Base-by-base conservation (phyloP, 2,329 filamentous ascomycete species). In the Pyrenochaeta sp. region DNA sequence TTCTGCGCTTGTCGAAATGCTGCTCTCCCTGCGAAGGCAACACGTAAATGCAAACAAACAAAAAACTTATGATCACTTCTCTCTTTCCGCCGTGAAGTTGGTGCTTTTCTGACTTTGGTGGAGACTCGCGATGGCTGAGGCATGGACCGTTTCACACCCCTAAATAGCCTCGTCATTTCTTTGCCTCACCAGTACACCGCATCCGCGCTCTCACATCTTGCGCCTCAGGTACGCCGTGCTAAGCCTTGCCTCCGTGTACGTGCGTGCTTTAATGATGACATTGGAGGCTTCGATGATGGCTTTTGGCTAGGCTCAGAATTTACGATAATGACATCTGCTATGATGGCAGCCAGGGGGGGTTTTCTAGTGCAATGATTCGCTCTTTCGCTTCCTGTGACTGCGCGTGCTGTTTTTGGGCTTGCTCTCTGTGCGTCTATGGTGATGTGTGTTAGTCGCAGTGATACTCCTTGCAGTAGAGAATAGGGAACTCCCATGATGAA, bases 361-460 rank as follows among this genome's bases (percentile, higher is more conserved):
- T 30, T 30, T 10, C 30, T 54, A 58, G 25, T 51, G 19, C 19
- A 54, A n/a, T 25, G 40, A 51, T 22, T 58, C 40, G 32, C 40
- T 51, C 30, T 50, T 54, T 25, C 56, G 50, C 40, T 51, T 54
- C 40, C 46, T 39, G 36, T 51, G 56, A 39, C 40, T 51, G 19
- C 36, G 40, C 19, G 45, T 28, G 22, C 24, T 25, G 24, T n/a
- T 27, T 25, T 19, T 43, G 22, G 32, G 22, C 13, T 42, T 22
- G 39, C 39, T 42, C 9, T 12, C 22, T 43, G 32, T 27, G n/a
- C 2, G n/a, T 43, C 40, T 43, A 27, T 43, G 10, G 22, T 43
- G 10, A 19, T 3, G 22, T 25, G 24, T 12, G 10, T 43, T 43
- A 24, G 40, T 25, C 9, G 19, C 22, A 27, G 10, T 43, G 22